phyloP scores from a whole-genome alignment of 2,329 filamentous ascomycete genomes.

The Neonectria hederae region DNA sequence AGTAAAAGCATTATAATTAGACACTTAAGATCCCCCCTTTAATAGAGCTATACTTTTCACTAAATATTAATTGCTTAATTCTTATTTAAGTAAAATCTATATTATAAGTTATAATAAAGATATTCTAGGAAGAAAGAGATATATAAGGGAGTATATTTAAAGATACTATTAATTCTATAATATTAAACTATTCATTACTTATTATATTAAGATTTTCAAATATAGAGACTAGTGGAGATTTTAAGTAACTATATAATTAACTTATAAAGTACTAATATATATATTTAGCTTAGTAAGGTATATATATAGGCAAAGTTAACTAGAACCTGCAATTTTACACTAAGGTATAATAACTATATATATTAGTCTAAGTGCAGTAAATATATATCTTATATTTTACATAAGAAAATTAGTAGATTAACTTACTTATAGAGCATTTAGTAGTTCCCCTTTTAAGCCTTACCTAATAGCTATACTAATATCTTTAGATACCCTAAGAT shows the following conservation, averaged over 20 bases:
- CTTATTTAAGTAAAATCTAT: background rate
- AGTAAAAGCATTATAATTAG: background rate
- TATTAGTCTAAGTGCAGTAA: background rate
- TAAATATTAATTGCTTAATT: background rate
- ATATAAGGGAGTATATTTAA: background rate
- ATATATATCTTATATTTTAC: background rate
- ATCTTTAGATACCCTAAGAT: background rate
- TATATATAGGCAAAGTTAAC: background rate
- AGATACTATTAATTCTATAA: background rate
- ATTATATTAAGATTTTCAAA: background rate
- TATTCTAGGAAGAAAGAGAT: background rate
- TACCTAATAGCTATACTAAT: background rate
- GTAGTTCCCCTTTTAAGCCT: background rate
- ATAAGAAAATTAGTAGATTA: background rate
- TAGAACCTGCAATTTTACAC: background rate
- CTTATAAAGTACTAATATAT: background rate
- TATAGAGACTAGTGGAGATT: background rate
- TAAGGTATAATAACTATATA: background rate
- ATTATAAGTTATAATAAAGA: background rate
- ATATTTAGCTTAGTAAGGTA: background rate
- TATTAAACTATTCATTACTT: background rate
- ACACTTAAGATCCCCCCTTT: background rate
- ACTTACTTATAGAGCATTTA: background rate
- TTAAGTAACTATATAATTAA: background rate
- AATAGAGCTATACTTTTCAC: background rate